Conservation (phyloP, 805 yeast genomes). For the Candida piceae region DNA sequence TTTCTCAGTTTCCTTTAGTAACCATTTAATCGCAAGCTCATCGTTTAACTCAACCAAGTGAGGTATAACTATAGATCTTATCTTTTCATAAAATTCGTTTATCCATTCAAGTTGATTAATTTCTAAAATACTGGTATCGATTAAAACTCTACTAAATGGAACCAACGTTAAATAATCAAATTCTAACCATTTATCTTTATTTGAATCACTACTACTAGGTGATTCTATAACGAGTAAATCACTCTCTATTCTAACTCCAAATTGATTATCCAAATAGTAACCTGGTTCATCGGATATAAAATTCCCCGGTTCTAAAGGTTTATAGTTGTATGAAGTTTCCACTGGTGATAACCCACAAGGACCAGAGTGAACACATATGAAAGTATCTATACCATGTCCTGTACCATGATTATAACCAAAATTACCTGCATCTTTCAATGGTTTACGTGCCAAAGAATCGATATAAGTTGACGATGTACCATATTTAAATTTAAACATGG, state of each 20-base stretch:
- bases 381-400: conserved; percentile 96
- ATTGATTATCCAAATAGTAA: conserved; percentile 81
- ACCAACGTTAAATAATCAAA: conserved; percentile 83
- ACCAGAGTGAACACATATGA: conserved; percentile 88
- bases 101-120: conserved; percentile 63
- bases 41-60: conserved; percentile 51
- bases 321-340: conserved; percentile 32
- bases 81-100: conserved; percentile 55
- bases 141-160: conserved; percentile 77
- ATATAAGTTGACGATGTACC: conserved; percentile 71
- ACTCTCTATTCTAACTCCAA: conserved; percentile 86
- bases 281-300: conserved; percentile 93
- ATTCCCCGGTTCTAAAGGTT: conserved; percentile 61
- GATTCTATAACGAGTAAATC: conserved; percentile 49
- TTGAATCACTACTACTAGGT: conserved; percentile 24
- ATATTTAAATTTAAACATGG: conserved; percentile 71
- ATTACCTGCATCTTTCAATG: conserved; percentile 68
- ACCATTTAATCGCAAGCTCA: conserved; percentile 63
- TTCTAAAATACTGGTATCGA: conserved; percentile 53
- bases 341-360: conserved; percentile 73
- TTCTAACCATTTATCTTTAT: conserved; percentile 50
- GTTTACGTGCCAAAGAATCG: conserved; percentile 80
- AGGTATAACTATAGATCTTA: conserved; percentile 49
- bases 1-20: conserved; percentile 57
- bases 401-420: conserved; percentile 91